Evolutionary conservation across 495 filamentous ascomycete species (phyloP), one percentile per base, ranked within the genome.

Genomic region (Hyaloscypha hepaticicola): DNA sequence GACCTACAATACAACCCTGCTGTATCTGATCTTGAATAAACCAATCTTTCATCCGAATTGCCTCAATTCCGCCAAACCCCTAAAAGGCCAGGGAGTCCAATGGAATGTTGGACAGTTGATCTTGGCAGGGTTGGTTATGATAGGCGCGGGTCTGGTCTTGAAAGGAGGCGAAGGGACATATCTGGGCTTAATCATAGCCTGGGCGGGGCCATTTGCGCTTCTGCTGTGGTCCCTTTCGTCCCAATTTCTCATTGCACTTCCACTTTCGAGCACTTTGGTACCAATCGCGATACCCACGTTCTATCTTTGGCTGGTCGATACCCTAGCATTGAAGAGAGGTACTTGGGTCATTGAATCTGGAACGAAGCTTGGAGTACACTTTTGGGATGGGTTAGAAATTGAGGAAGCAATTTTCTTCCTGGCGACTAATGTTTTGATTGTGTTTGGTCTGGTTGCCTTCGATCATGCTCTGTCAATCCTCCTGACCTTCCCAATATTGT

Each of bases 351-450:
- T 90, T 57, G 80, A 82, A 49, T 71, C 76, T 0, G 83, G 79
- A 0, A 90, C 87, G 2, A 89, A 89, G 67, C 74, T 87, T 12
- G 81, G 77, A 14, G 69, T 79, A 60, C 77, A 82, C 41, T 48
- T 89, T 1, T 88, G 87, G 83, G 78, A 79, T n/a, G 79, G 77
- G 16, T 72, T 90, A 24, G 88, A 90, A 27, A 74, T 90, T 5
- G 88, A 90, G 75, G 88, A 89, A 73, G 86, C 86, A 1, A 38
- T 84, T 6, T 91, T 91, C 77, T 91, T 91, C 72, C 72, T 91
- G 5, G 66, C 78, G 21, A 88, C 86, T 5, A 91, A 90, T 64
- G 72, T 77, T 5, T 66, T 91, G 38, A 84, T 91, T 59, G 82
- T 89, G 3, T 82, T 86, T 63, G 87, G 87, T n/a, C 74, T 88